Evolutionary conservation across 768 basidiomycete species (phyloP).

Genomic region (Macrolepiota fuliginosa): DNA sequence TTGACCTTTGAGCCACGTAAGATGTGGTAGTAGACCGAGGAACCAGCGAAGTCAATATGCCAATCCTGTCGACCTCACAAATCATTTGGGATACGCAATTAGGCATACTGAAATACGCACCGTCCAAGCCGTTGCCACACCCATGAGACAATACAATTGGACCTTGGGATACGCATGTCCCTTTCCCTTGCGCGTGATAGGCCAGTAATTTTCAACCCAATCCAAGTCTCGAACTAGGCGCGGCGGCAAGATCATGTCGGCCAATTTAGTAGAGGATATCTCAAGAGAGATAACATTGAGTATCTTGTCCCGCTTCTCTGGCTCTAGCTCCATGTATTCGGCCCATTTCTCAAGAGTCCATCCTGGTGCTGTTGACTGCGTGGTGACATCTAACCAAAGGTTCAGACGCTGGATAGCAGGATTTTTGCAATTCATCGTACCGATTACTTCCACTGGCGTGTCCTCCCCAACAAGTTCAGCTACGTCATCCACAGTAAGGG

Average conservation of each 20-base stretch:
- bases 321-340: conserved; percentile 73
- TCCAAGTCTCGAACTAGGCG: conserved; percentile 84
- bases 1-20: conserved; percentile 79
- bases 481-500: conserved; percentile 78
- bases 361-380: conserved; percentile 79
- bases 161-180: conserved; percentile 87
- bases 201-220: conserved; percentile 98
- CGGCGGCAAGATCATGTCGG: conserved; percentile 78
- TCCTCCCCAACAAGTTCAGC: conserved; percentile 77
- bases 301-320: conserved; percentile 75
- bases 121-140: conserved; percentile 91
- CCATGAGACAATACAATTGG: conserved; percentile 96
- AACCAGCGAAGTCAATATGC: conserved; percentile 98
- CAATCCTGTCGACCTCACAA: conserved; percentile 65
- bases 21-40: conserved; percentile 97
- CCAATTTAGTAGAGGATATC: conserved; percentile 82
- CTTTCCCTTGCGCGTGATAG: conserved; percentile 67
- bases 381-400: conserved; percentile 66
- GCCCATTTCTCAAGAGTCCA: conserved; percentile 95
- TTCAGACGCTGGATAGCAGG: background rate
- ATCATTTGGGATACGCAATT: conserved; percentile 2
- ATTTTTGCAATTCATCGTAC: conserved; percentile 36
- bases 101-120: conserved; percentile 42
- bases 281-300: conserved; percentile 96
- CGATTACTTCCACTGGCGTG: conserved; percentile 87